Percentiles rank a stretch among this genome's conserved stretches.
These are phyloP conservation scores for Sclerotinia spermophila DNA, from an alignment of 2,329 filamentous ascomycete species.

Conservation along the genomic window DNA sequence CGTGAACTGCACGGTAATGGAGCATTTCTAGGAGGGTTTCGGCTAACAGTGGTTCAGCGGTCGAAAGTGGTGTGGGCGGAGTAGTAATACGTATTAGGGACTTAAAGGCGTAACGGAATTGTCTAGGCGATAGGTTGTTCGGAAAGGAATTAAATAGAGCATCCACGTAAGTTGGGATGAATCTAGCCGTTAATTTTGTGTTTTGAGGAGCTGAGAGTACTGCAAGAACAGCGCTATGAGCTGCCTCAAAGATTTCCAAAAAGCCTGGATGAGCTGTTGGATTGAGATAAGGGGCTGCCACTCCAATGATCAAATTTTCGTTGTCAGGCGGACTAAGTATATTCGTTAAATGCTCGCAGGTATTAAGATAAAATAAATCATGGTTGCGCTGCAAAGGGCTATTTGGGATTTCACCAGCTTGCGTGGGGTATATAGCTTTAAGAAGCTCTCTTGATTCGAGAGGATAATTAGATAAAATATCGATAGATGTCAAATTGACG, in stretches of 20 bases:
- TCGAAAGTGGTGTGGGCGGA: slow-evolving; percentile 59
- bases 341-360: slow-evolving; percentile 64
- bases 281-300: slow-evolving; percentile 62
- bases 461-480: slow-evolving; percentile 63
- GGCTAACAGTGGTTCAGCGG: slow-evolving; percentile 59
- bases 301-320: slow-evolving; percentile 58
- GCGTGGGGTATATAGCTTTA: slow-evolving; percentile 31
- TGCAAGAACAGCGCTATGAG: slow-evolving; percentile 65
- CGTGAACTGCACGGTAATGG: slow-evolving; percentile 54
- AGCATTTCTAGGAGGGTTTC: slow-evolving; percentile 64
- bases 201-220: slow-evolving; percentile 66
- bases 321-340: slow-evolving; percentile 52
- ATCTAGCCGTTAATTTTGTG: slow-evolving; percentile 54
- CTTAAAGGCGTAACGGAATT: slow-evolving; percentile 69
- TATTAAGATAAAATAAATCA: slow-evolving; percentile 72
- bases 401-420: slow-evolving; percentile 53
- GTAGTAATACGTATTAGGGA: slow-evolving; percentile 62
- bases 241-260: slow-evolving; percentile 66
- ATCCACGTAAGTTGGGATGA: slow-evolving; percentile 66
- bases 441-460: slow-evolving; percentile 57
- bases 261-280: slow-evolving; percentile 42
- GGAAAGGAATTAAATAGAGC: slow-evolving; percentile 66
- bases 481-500: slow-evolving; percentile 64
- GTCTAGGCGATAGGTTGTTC: slow-evolving; percentile 58
- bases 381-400: slow-evolving; percentile 62